Base-by-base conservation (phyloP, 2,329 filamentous ascomycete species). In the Phialophora tarda region DNA sequence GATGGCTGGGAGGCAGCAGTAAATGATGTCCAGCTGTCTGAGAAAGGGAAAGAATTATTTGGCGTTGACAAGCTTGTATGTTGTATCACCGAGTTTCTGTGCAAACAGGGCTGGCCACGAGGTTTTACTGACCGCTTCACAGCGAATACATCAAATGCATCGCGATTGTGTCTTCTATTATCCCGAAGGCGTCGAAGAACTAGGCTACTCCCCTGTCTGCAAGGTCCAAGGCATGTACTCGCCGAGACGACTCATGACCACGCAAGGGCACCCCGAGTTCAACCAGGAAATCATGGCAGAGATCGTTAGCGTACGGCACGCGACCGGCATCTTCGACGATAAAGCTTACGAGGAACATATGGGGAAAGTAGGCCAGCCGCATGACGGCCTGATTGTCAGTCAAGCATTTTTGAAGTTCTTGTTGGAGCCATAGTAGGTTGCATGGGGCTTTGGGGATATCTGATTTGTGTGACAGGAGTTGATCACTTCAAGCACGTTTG, bases 261-360 rank as follows among this genome's bases (percentile, higher is more conserved):
- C 96, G 1, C 92, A 97, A 80, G 92, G 92, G 5, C 92, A 96
- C 77, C 93, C 92, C 0, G 93, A 97, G 77, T 95, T 94, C 76
- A 90, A 84, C 3, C 82, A 84, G 66, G 84, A 87, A 17, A 93
- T 96, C 70, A 86, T 93, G 72, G 81, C 80, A 21, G 89, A 92
- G 76, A 78, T 96, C 44, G 78, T 94, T 62, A 82, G 85, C 67
- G 79, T 84, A 66, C 84, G 93, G 64, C 86, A 90, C 74, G 81
- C 82, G 30, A 81, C 81, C 56, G 91, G 91, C 0, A 82, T 95
- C 24, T 90, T 97, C 70, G 79, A 83, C 62, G 87, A 93, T 64
- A 86, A 86, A 21, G 78, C 89, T 67, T 94, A 86, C 71, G 78
- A 86, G 63, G 89, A 91, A 72, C 91, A 86, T 28, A 85, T 93